Percentiles rank a stretch among this genome's conserved stretches.
These are phyloP conservation scores for Populus hybrid DNA, from an alignment of 441 rosid species.

Conservation along the genomic window DNA sequence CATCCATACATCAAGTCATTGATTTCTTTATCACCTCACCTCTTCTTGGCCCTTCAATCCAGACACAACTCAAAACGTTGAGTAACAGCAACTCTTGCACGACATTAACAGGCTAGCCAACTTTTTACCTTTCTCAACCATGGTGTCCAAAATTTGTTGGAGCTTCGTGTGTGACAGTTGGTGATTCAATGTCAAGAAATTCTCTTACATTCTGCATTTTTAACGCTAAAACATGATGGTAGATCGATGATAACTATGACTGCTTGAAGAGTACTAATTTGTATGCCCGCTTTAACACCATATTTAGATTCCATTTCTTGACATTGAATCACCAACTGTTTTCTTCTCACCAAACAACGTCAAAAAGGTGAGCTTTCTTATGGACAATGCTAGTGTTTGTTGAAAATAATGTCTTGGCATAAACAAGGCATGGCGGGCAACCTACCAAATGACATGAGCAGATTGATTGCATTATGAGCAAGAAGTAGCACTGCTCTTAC, in stretches of 20 bases:
- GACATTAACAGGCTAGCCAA: background rate
- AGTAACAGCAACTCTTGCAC: background rate
- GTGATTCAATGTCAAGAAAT: no score
- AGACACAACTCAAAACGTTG: background rate
- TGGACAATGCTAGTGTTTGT: background rate
- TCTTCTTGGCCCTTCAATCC: background rate
- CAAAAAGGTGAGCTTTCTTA: background rate
- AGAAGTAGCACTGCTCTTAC: no score
- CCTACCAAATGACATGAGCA: background rate
- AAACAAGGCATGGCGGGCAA: background rate
- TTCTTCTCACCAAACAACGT: background rate
- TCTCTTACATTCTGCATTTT: no score
- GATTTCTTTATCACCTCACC: no score
- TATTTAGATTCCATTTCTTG: background rate
- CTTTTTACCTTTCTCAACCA: background rate
- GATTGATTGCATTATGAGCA: background rate
- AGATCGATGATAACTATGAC: background rate
- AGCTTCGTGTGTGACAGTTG: background rate
- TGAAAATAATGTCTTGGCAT: background rate
- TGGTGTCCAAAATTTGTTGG: background rate
- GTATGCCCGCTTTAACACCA: background rate
- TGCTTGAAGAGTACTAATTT: background rate
- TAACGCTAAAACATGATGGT: background rate
- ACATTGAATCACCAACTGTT: background rate
- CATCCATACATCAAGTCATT: no score